Conservation (phyloP, 257 asterid genomes). For the Solanum ossicruentum region DNA sequence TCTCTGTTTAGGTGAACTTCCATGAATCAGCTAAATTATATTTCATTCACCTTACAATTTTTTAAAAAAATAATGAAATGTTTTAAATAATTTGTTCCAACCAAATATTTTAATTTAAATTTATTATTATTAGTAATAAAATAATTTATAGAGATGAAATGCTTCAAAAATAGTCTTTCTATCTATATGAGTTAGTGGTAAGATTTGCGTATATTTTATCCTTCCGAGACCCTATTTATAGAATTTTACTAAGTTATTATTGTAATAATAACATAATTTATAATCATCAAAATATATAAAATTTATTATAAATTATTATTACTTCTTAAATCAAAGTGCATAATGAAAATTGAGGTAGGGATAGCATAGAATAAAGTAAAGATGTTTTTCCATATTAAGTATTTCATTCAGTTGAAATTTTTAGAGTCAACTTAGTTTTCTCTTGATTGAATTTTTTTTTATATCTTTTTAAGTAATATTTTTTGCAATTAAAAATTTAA, state of each 20-base stretch:
- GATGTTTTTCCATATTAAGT: neutral
- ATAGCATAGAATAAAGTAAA: neutral
- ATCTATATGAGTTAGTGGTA: no score
- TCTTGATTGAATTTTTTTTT: neutral
- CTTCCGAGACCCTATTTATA: no score
- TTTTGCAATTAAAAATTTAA: neutral
- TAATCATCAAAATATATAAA: no score
- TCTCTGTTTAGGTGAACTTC: conserved; percentile 9
- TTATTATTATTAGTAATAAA: neutral
- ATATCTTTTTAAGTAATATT: neutral
- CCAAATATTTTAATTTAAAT: neutral
- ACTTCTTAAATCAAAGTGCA: neutral
- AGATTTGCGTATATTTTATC: no score
- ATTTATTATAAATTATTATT: neutral
- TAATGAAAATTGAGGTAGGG: neutral
- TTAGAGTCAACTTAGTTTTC: neutral
- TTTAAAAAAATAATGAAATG: neutral
- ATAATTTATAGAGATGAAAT: neutral
- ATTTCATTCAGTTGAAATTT: neutral
- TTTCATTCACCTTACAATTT: conserved; percentile 2
- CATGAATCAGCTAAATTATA: conserved; percentile 30
- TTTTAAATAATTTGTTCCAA: neutral
- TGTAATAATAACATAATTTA: no score
- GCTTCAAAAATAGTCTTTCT: no score
- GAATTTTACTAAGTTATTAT: no score